These are phyloP conservation scores for Meredithiella fracta DNA, from an alignment of 2,329 filamentous ascomycete genomes.

Conservation along the genomic window DNA sequence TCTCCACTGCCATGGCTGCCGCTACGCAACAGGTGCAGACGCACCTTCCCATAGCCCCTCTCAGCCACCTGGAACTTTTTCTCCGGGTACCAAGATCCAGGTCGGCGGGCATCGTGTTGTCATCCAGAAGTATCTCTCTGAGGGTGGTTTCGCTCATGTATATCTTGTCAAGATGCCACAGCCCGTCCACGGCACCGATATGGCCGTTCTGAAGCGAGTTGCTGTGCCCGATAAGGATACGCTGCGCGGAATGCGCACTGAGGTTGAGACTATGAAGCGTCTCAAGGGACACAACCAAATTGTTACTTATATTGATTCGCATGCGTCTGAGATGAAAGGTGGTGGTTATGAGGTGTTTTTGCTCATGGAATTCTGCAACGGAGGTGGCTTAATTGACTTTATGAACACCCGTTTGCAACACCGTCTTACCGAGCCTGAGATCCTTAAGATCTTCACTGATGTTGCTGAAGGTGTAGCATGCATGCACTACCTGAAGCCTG, in stretches of 20 bases:
- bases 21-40: slow-evolving; percentile 13
- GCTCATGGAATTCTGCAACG: slow-evolving; percentile 94
- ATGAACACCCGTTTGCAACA: slow-evolving; percentile 98
- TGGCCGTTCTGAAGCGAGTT: slow-evolving; percentile 82
- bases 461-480: slow-evolving; percentile 91
- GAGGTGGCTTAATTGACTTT: slow-evolving; percentile 92
- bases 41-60: slow-evolving; percentile 23
- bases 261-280: slow-evolving; percentile 99
- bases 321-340: slow-evolving; percentile 81
- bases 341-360: slow-evolving; percentile 96
- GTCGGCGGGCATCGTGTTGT: slow-evolving; percentile 83
- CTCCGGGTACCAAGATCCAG: slow-evolving; percentile 89
- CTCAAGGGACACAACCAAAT: slow-evolving; percentile 92
- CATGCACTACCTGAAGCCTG: slow-evolving; percentile 96
- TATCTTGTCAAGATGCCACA: slow-evolving; percentile 82
- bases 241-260: slow-evolving; percentile 87
- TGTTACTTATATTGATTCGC: slow-evolving; percentile 95
- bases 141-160: slow-evolving; percentile 95
- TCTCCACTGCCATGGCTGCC: slow-evolving; percentile 9
- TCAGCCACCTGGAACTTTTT: slow-evolving; percentile 69
- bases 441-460: slow-evolving; percentile 90
- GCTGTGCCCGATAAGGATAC: slow-evolving; percentile 93
- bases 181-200: slow-evolving; percentile 59
- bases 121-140: slow-evolving; percentile 93
- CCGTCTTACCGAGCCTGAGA: slow-evolving; percentile 90